These are phyloP conservation scores for Fremontodendron californicum DNA, from an alignment of 345 rosid species.

Conservation along the genomic window DNA sequence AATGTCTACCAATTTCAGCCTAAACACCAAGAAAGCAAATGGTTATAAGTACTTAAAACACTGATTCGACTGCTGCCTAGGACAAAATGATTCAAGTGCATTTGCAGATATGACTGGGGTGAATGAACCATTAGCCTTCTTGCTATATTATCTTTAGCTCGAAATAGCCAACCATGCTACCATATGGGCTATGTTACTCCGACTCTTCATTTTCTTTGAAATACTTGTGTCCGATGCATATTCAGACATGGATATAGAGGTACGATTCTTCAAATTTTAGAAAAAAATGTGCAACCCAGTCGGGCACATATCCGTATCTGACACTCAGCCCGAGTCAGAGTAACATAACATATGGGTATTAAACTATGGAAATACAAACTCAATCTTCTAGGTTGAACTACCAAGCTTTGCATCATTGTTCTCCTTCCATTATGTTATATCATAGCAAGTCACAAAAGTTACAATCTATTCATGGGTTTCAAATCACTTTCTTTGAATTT, in stretches of 20 bases:
- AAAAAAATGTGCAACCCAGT: too few relatives aligned
- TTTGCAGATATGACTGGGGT: neutral
- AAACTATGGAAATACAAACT: neutral
- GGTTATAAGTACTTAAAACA: neutral
- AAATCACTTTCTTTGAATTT: neutral
- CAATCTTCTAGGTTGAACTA: neutral
- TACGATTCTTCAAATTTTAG: too few relatives aligned
- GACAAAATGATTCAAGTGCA: neutral
- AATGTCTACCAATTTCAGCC: constrained; percentile 85
- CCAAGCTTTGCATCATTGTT: neutral
- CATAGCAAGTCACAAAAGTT: neutral
- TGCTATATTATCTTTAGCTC: neutral
- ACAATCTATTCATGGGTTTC: constrained; percentile 5
- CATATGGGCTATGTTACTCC: neutral
- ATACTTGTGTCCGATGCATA: too few relatives aligned
- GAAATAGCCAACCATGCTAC: neutral
- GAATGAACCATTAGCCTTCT: neutral
- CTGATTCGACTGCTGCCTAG: neutral
- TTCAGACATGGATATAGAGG: too few relatives aligned
- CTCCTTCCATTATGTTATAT: neutral
- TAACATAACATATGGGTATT: too few relatives aligned
- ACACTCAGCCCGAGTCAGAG: too few relatives aligned
- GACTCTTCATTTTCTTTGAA: neutral
- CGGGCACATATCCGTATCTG: too few relatives aligned
- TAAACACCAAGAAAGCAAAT: constrained; percentile 20